Base-by-base conservation (phyloP, 2,329 filamentous ascomycete genomes). In the Xylariaceae sp. region DNA sequence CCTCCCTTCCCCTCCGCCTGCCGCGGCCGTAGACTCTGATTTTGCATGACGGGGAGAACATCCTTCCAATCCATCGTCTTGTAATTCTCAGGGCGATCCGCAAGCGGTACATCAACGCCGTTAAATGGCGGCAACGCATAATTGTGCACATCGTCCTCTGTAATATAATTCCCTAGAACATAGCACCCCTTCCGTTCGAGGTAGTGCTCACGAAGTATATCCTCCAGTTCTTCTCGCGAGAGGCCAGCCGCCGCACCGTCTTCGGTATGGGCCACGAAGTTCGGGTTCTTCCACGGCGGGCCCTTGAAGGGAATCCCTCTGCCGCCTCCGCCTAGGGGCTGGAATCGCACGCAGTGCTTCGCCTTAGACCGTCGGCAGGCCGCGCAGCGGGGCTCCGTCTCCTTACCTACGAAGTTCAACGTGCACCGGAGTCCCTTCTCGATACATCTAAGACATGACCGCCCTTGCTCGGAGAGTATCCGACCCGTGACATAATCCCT, bases 341-440 rank as follows among this genome's bases (percentile, higher is more conserved):
- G 46, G 34, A 62, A 58, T 2, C 67, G 60, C 12, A 70, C 45
- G 41, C 69, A 70, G 26, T 63, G 56, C 26, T 29, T 31, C 19
- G 37, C 19, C 2, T 31, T 40, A 0, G 63, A 61, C 11, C 69
- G 57, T 16, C 50, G 53, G 17, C 69, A 71, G 1, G 62, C 67
- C 1, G 58, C 52, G 44, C 69, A 71, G 48, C 59, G 61, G 1
- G 19, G 21, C 12, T 60, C 63, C 2, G 4, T n/a, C 11, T 65
- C 61, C n/a, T 53, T 37, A 1, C 60, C 63, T 3, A 54, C 1
- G 51, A 60, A 69, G 8, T 43, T 57, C 0, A 70, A 59, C 6
- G 69, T 71, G 56, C 69, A 71, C 6, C 43, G 49, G 0, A 69
- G 64, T 1, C 48, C 62, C 17, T 69, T 66, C 14, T 64, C 58